Evolutionary conservation across 2,329 filamentous ascomycete genomes (phyloP), one percentile per base, ranked within the genome.

Genomic region (Fusarium albosuccineum): DNA sequence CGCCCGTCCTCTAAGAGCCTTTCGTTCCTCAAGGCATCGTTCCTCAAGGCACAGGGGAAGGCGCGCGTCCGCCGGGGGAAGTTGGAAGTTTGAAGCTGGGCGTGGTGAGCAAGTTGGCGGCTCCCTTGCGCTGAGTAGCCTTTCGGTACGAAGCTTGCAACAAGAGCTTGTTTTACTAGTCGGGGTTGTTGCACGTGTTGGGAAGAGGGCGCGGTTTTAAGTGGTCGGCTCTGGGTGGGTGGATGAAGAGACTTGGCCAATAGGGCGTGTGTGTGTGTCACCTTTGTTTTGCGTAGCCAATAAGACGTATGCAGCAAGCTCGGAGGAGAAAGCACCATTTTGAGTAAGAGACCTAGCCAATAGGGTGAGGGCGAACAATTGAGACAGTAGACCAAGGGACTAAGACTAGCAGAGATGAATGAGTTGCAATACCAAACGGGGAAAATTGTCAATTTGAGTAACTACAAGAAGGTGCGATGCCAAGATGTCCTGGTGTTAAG

Each of bases 81-180:
- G 39, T 41, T 34, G 33, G 33, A 34, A 34, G 33, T 34, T 37
- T 11, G 36, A 37, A 37, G 39, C 39, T 41, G 39, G 39, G 39
- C 39, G 9, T 26, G 55, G 30, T 40, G 29, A 39, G 45, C 36
- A 57, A 33, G 45, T 57, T 44, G 37, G 45, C 36, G 54, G 54
- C 54, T 57, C 54, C 54, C 54, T 57, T 57, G 54, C 45, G 54
- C 54, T 57, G 27, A 57, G 45, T 57, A 57, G 54, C 46, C 54
- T 57, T 42, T 57, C 45, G 45, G 45, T 50, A 57, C 45, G 39
- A 51, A 37, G 45, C 17, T 57, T 37, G 46, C 48, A 51, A 51
- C 34, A 40, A 51, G 22, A 51, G 48, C 48, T 9, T 51, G 22
- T 51, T 51, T 51, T 39, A 51, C 48, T 40, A 51, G 48, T 40